These are phyloP conservation scores for Coleophoma crateriformis DNA, from an alignment of 2,329 filamentous ascomycete genomes.

Conservation along the genomic window DNA sequence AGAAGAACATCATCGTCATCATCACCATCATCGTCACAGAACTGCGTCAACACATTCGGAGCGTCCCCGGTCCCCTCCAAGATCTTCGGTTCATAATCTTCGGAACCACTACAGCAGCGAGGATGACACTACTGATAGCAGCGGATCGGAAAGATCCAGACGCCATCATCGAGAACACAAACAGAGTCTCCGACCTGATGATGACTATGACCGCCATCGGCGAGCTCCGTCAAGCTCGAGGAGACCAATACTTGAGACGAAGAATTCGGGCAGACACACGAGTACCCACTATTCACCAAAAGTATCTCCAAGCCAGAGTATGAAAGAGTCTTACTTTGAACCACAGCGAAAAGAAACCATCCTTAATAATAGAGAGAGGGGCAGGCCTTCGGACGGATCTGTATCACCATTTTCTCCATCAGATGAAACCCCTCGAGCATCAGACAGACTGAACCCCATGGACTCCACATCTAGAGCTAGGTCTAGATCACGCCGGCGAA, in stretches of 20 bases:
- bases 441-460: conserved; percentile 17
- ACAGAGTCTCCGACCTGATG: conserved; percentile 8
- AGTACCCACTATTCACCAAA: conserved; percentile 24
- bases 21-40: conserved; percentile 12
- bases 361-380: conserved; percentile 4
- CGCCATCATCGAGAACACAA: conserved; percentile 6
- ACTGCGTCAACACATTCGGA: conserved; percentile 11
- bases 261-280: conserved; percentile 7
- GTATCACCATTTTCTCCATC: conserved; percentile 18
- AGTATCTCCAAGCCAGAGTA: conserved; percentile 18
- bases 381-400: conserved; percentile 11
- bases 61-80: conserved; percentile 14
- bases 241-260: conserved; percentile 14
- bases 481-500: conserved; percentile 14
- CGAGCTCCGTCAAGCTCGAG: conserved; percentile 19
- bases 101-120: conserved; percentile 18
- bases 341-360: conserved; percentile 17
- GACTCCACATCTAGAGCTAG: conserved; percentile 8
- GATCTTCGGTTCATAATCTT: conserved; percentile 12
- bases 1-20: conserved; percentile 12
- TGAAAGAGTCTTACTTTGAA: conserved; percentile 16
- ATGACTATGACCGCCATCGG: conserved; percentile 9
- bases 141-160: conserved; percentile 17
- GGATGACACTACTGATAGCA: conserved; percentile 20
- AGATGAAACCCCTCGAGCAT: conserved; percentile 9